Percentiles rank a stretch among this genome's conserved stretches.
Evolutionary conservation across 345 rosid species (phyloP).

Genomic region (Trapa incisa): DNA sequence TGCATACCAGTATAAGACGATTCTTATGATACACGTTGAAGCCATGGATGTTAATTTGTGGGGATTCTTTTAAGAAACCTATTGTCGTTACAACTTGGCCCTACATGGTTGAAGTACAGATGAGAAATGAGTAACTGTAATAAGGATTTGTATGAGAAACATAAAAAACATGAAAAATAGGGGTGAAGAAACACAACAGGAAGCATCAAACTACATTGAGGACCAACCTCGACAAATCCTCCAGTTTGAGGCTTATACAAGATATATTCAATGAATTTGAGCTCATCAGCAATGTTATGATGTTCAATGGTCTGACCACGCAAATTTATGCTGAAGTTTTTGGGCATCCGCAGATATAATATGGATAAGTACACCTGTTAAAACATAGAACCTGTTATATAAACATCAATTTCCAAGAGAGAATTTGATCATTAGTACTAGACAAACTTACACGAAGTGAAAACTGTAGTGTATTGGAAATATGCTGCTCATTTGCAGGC

Average conservation of each 20-base stretch:
- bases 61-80: constrained; percentile 92
- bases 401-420: neutral
- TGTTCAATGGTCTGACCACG: constrained; percentile 66
- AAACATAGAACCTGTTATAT: neutral
- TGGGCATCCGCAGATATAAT: constrained; percentile 70
- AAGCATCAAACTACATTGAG: neutral
- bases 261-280: constrained; percentile 63
- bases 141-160: neutral
- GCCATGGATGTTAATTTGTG: constrained; percentile 55
- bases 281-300: constrained; percentile 82
- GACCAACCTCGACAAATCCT: constrained; percentile 55
- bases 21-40: constrained; percentile 87
- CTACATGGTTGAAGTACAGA: constrained; percentile 27
- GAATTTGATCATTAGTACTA: neutral
- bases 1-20: constrained; percentile 66
- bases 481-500: constrained; percentile 48
- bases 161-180: neutral
- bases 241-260: constrained; percentile 65
- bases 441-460: constrained; percentile 71
- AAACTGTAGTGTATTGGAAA: constrained; percentile 46
- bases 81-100: constrained; percentile 67
- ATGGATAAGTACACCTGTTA: constrained; percentile 71
- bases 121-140: neutral
- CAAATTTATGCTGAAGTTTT: constrained; percentile 52
- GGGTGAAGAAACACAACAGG: constrained; percentile 3